Conservation (phyloP, 2,329 filamentous ascomycete species). For the Xylariomycetidae sp. region DNA sequence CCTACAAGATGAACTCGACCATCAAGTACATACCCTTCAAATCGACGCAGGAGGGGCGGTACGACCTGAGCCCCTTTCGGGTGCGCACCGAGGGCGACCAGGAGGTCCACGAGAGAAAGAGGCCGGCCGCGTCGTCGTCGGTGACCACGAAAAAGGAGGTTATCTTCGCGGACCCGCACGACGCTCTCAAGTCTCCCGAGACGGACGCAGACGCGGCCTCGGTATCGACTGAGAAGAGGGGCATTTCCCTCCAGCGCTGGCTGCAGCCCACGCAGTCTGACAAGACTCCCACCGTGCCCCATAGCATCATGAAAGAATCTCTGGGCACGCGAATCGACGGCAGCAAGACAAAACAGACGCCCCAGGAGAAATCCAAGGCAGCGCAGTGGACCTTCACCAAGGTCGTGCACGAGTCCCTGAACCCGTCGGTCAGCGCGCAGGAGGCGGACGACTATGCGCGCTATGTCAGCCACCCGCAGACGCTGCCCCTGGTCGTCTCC, state of each 20-base stretch:
- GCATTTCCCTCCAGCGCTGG: constrained; percentile 58
- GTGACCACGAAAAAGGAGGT: constrained; percentile 72
- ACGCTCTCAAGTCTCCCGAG: constrained; percentile 30
- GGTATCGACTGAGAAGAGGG: constrained; percentile 34
- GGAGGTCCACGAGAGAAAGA: constrained; percentile 57
- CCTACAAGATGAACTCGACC: constrained; percentile 87
- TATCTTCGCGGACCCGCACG: constrained; percentile 60
- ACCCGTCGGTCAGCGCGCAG: constrained; percentile 70
- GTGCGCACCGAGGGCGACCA: constrained; percentile 63
- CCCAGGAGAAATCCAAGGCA: constrained; percentile 71
- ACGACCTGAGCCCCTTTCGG: constrained; percentile 84
- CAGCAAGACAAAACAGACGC: constrained; percentile 49
- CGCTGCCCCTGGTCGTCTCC: constrained; percentile 76
- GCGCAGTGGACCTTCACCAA: constrained; percentile 87
- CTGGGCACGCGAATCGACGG: constrained; percentile 18
- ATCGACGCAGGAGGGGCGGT: constrained; percentile 65
- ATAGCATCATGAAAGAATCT: constrained; percentile 56
- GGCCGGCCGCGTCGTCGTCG: constrained; percentile 31
- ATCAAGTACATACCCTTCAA: constrained; percentile 77
- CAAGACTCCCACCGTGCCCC: constrained; percentile 29
- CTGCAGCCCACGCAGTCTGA: constrained; percentile 45
- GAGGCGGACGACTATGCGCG: constrained; percentile 84
- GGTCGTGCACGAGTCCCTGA: constrained; percentile 78
- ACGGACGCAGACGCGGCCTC: constrained; percentile 38
- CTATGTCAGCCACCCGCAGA: constrained; percentile 86